Base-by-base conservation (phyloP, 306 rosid species). In the Trifolium dubium region DNA sequence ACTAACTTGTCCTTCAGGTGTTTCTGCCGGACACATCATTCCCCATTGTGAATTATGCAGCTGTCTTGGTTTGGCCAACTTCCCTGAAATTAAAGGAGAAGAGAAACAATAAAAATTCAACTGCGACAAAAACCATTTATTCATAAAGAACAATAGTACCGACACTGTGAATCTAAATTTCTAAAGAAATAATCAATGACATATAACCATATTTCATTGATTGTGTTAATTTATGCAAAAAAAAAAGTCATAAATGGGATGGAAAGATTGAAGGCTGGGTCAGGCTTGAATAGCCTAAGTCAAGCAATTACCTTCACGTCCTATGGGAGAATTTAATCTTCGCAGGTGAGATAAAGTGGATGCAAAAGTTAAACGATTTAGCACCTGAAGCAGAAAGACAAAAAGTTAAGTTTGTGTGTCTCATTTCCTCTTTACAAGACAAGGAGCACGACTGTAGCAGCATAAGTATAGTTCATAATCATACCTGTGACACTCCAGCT, bases 21-120 rank as follows among this genome's bases (percentile, higher is more conserved):
- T 94, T 88, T 94, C 99, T 77, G 99, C 99, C 1, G 99, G 99
- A 86, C 99, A 94, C 99, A 94, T 94, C 99, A 94, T 94, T 83
- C 99, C 99, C 97, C 99, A 94, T 69, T 94, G 99, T 11, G 99
- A 94, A 82, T 94, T 94, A 76, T 94, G 99, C 83, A 89, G 78
- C 81, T 94, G 99, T 5, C 99, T 85, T 19, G 99, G 99, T 73
- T 94, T 94, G 55, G 99, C 97, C 92, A 94, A 81, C 83, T 94
- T 94, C 43, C 99, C 97, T 94, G 82, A 77, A 54, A 79, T 14
- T 62, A 78, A 65, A 70, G 23, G 23, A 23, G 31, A 63, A 61
- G 37, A 64, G 35, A 74, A 54, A 30, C n/a, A 46, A 73, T 72
- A 56, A 65, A 76, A 65, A 28, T 40, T 47, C 58, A 69, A 61